Base-by-base conservation (phyloP, 768 basidiomycete genomes). In the Serendipita sp. region DNA sequence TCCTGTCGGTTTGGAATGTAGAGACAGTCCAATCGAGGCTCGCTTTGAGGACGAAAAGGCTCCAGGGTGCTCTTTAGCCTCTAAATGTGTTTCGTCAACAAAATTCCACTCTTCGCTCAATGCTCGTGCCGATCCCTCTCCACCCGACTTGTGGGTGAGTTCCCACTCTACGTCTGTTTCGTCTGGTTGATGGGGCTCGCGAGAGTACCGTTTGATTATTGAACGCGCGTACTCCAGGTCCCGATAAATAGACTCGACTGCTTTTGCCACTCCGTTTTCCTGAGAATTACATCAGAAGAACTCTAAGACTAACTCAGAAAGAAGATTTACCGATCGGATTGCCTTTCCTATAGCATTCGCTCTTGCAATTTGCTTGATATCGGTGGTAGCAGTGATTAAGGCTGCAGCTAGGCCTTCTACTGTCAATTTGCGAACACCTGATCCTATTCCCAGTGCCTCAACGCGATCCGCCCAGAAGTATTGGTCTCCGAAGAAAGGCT, bases 391-490 rank as follows among this genome's bases (percentile, higher is more conserved):
- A 35, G 79, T 73, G 35, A 79, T 70, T 46, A 99, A 78, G 0
- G 95, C 94, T 7, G 89, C 86, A 15, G 86, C 82, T 65, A 99
- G 75, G 56, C 77, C 78, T 15, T 89, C 82, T 13, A 86, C 85
- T 10, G 89, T 92, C 64, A 98, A 78, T 74, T 94, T 95, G 69
- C 89, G 83, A 62, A 99, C 86, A 63, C 87, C 84, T 35, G 85
- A 80, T 51, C 95, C 96, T 58, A 98, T 84, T 44, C 94, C 94
- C 46, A 99, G 80, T 1, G 93, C 92, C 73, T 96, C 92, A n/a
- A 97, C 92, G 34, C 95, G 86, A 74, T 99, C 92, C 2, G 92
- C 91, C 92, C 92, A 98, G 76, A 97, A 95, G 73, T 88, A 91
- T 70, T 97, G 94, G 73, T 97, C 94, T 2, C 96, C 95, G 70